These are phyloP conservation scores for Fraxinus xanthoxyloides DNA, from an alignment of 305 asterid species.

Conservation along the genomic window DNA sequence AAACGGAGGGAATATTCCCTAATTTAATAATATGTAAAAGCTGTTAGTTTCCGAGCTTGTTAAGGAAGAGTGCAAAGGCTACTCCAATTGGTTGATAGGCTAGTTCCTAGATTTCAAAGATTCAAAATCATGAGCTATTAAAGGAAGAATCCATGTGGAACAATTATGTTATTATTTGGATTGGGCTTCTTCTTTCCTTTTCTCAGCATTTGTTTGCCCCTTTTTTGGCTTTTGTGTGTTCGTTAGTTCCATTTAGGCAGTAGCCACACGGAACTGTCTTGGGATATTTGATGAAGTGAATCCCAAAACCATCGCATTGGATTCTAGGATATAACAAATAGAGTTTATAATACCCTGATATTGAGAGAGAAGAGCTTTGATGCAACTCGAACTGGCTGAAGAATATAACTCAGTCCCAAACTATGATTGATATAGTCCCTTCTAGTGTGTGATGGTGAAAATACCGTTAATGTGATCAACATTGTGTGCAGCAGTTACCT, in stretches of 20 bases:
- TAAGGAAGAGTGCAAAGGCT: background rate
- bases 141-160: background rate
- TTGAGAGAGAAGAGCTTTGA: background rate
- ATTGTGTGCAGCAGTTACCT: background rate
- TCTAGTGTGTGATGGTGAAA: background rate
- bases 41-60: background rate
- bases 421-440: background rate
- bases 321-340: background rate
- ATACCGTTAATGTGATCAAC: background rate
- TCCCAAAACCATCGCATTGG: background rate
- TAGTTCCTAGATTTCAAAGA: background rate
- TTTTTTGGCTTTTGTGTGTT: background rate
- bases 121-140: background rate
- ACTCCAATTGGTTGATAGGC: background rate
- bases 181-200: background rate
- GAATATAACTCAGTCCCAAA: background rate
- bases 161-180: no score
- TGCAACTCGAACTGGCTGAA: background rate
- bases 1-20: background rate
- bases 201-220: background rate
- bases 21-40: background rate
- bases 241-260: background rate
- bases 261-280: background rate
- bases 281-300: background rate
- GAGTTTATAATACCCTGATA: background rate